Conservation (phyloP, 1,284 basidiomycete species). For the Stygiomarasmius scandens region DNA sequence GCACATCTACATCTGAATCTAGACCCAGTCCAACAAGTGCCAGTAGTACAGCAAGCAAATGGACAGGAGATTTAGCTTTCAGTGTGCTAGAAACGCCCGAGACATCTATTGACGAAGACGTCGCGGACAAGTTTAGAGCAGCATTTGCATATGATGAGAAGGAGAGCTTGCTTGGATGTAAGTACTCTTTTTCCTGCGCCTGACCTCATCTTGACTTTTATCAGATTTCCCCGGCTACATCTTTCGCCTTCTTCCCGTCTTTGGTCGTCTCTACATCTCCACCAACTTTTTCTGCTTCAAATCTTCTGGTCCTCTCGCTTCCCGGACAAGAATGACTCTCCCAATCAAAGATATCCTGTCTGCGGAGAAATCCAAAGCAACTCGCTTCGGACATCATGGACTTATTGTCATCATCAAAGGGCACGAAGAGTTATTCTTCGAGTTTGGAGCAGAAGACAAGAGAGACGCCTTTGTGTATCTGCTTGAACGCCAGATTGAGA, state of each 20-base stretch:
- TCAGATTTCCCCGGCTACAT: constrained; percentile 88
- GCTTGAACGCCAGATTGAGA: constrained; percentile 82
- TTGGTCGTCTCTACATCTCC: constrained; percentile 85
- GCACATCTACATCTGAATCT: constrained; percentile 34
- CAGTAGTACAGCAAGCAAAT: constrained; percentile 23
- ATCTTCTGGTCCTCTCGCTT: constrained; percentile 73
- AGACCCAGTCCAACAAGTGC: constrained; percentile 28
- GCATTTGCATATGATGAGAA: constrained; percentile 86
- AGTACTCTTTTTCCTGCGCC: constrained; percentile 34
- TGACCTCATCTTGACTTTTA: not conserved
- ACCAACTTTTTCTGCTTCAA: constrained; percentile 90
- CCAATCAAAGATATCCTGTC: constrained; percentile 88
- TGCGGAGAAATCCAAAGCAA: constrained; percentile 83
- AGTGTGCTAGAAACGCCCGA: constrained; percentile 75
- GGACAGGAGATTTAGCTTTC: constrained; percentile 65
- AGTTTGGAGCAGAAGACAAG: constrained; percentile 81
- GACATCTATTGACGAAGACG: constrained; percentile 61
- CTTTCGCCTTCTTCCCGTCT: constrained; percentile 83
- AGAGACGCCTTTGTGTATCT: constrained; percentile 76
- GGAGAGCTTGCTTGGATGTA: constrained; percentile 85
- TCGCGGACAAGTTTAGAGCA: constrained; percentile 73
- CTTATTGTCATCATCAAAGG: constrained; percentile 91
- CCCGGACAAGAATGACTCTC: constrained; percentile 89
- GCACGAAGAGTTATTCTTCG: constrained; percentile 96
- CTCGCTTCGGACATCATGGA: constrained; percentile 87